Conservation (phyloP, 805 yeast species). For the Nematodospora valgi region DNA sequence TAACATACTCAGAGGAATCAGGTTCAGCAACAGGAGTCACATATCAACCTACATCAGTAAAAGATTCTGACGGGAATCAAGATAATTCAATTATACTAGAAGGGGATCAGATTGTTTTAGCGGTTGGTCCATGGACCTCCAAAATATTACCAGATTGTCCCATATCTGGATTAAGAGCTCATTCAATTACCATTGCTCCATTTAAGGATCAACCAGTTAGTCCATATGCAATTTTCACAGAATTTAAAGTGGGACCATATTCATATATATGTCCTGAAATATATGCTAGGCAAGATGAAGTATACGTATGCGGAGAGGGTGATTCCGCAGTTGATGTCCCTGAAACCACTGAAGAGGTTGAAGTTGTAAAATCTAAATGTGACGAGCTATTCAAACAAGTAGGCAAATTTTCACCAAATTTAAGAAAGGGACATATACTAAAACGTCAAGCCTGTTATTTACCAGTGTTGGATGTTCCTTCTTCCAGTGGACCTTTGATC, state of each 20-base stretch:
- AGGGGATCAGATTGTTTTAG: slow-evolving; percentile 77
- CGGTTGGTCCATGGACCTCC: slow-evolving; percentile 98
- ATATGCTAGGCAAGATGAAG: slow-evolving; percentile 93
- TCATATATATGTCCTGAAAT: slow-evolving; percentile 87
- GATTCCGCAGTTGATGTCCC: slow-evolving; percentile 89
- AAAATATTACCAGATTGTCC: slow-evolving; percentile 90
- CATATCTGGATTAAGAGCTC: slow-evolving; percentile 90
- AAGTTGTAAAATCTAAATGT: slow-evolving; percentile 81
- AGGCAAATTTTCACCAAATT: slow-evolving; percentile 65
- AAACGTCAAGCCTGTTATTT: slow-evolving; percentile 92
- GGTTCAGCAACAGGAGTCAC: slow-evolving; percentile 71
- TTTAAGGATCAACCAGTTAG: slow-evolving; percentile 66
- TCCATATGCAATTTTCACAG: slow-evolving; percentile 93
- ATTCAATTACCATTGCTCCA: slow-evolving; percentile 89
- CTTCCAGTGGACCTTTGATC: slow-evolving; percentile 87
- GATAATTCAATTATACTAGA: slow-evolving; percentile 40
- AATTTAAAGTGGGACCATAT: slow-evolving; percentile 64
- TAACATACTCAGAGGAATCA: slow-evolving; percentile 56
- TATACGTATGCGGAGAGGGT: slow-evolving; percentile 96
- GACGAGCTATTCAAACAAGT: slow-evolving; percentile 83
- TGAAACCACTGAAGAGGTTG: slow-evolving; percentile 90
- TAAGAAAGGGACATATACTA: slow-evolving; percentile 70
- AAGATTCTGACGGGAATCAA: slow-evolving; percentile 21
- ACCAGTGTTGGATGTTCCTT: slow-evolving; percentile 91
- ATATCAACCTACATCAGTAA: slow-evolving; percentile 49